Percentiles rank a stretch among this genome's conserved stretches.
These are phyloP conservation scores for Candida ovalis DNA, from an alignment of 805 yeast genomes.

Conservation along the genomic window DNA sequence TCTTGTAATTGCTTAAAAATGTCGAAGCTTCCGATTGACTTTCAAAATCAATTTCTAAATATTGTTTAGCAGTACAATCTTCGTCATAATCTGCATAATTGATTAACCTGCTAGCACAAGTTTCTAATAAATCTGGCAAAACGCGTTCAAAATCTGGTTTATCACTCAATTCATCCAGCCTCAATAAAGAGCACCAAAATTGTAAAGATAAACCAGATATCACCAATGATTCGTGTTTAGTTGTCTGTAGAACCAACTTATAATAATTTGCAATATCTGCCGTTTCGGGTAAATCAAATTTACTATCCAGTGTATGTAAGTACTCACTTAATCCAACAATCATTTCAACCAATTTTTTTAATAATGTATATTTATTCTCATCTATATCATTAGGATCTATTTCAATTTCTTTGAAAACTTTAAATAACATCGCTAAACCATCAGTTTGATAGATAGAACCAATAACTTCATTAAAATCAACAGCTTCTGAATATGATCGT, in stretches of 20 bases:
- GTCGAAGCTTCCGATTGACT: slow-evolving; percentile 73
- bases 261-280: slow-evolving; percentile 68
- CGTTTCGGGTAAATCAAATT: slow-evolving; percentile 40
- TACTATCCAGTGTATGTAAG: slow-evolving; percentile 36
- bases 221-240: slow-evolving; percentile 81
- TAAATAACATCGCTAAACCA: slow-evolving; percentile 67
- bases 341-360: slow-evolving; percentile 91
- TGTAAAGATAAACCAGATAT: slow-evolving; percentile 87
- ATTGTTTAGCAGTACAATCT: slow-evolving; percentile 59
- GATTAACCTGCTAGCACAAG: slow-evolving; percentile 72
- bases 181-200: slow-evolving; percentile 87
- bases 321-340: slow-evolving; percentile 82
- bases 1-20: slow-evolving; percentile 75
- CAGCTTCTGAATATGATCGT: slow-evolving; percentile 60
- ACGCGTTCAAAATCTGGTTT: slow-evolving; percentile 50
- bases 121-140: slow-evolving; percentile 66
- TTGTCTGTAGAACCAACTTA: slow-evolving; percentile 71
- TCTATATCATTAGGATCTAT: slow-evolving; percentile 61
- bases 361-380: slow-evolving; percentile 72
- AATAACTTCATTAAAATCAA: slow-evolving; percentile 73
- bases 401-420: slow-evolving; percentile 59
- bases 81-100: slow-evolving; percentile 68
- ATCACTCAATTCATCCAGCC: slow-evolving; percentile 72
- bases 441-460: slow-evolving; percentile 72
- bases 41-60: slow-evolving; percentile 83